Evolutionary conservation across 1,284 basidiomycete species (phyloP).

Genomic region (Boletus sp.): DNA sequence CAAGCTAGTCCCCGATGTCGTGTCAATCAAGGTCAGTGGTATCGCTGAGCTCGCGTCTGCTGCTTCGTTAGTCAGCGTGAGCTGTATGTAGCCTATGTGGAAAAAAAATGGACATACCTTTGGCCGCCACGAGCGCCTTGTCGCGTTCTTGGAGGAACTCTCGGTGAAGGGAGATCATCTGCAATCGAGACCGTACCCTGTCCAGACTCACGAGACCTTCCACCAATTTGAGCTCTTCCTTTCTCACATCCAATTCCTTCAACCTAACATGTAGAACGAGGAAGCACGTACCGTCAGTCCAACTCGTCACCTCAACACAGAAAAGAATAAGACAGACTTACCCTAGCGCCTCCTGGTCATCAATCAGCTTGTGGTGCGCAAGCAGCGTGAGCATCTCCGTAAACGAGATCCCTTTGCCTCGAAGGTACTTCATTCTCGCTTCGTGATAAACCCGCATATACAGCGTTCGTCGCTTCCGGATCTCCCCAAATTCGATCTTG

Average conservation of each 20-base stretch:
- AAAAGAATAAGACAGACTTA: no score
- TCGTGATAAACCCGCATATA: conserved; percentile 84
- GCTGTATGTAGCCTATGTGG: not conserved
- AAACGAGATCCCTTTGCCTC: conserved; percentile 83
- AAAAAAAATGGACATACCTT: conserved; percentile 27
- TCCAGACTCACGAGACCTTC: conserved; percentile 82
- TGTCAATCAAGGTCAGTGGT: conserved; percentile 65
- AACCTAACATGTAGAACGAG: conserved; percentile 48
- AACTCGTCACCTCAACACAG: not conserved
- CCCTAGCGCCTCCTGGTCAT: conserved; percentile 83
- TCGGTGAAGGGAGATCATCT: conserved; percentile 70
- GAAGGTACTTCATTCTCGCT: conserved; percentile 64
- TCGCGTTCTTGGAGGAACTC: conserved; percentile 55
- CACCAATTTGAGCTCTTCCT: conserved; percentile 75
- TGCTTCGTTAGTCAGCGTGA: not conserved
- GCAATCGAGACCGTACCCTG: conserved; percentile 73
- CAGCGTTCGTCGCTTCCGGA: conserved; percentile 62
- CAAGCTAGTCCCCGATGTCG: conserved; percentile 38
- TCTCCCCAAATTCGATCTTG: conserved; percentile 59
- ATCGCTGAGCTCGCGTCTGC: conserved; percentile 42
- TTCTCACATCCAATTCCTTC: conserved; percentile 75
- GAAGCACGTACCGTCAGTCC: not conserved
- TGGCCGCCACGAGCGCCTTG: conserved; percentile 21
- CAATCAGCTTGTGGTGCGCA: conserved; percentile 89
- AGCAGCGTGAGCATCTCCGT: conserved; percentile 86